Evolutionary conservation across 192 early-diverging fungal genomes (phyloP).

Genomic region (Entomortierella parvispora): DNA sequence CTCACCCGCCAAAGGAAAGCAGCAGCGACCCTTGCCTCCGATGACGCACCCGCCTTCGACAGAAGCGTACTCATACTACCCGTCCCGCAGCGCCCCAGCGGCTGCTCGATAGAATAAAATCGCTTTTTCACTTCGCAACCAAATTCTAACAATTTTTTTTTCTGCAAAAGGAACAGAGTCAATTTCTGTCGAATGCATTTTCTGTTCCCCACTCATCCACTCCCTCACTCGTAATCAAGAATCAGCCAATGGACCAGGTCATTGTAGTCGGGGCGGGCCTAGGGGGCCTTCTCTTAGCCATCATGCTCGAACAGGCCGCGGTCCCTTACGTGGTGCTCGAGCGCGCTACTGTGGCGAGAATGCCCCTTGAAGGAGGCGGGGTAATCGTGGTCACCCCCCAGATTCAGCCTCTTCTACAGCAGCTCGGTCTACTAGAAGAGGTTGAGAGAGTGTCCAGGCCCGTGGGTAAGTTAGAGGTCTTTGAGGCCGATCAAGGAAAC

Average conservation of each 20-base stretch:
- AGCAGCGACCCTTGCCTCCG: too few species aligned
- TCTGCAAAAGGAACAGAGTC: too few species aligned
- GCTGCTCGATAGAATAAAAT: too few species aligned
- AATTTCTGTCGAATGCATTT: too few species aligned
- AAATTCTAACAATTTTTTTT: too few species aligned
- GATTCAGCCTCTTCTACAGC: slow-evolving; percentile 28
- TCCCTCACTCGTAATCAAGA: background rate
- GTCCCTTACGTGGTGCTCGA: slow-evolving; percentile 21
- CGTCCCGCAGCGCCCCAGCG: too few species aligned
- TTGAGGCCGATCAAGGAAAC: slow-evolving; percentile 6
- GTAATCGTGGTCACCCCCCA: slow-evolving; percentile 29
- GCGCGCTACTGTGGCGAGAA: slow-evolving; percentile 10
- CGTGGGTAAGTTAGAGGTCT: slow-evolving; percentile 6
- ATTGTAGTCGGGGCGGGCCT: slow-evolving; percentile 33
- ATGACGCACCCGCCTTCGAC: too few species aligned
- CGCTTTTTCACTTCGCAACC: too few species aligned
- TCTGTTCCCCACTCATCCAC: background rate
- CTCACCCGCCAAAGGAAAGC: too few species aligned
- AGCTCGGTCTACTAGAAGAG: slow-evolving; percentile 15
- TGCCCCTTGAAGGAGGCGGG: slow-evolving; percentile 31
- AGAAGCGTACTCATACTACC: too few species aligned
- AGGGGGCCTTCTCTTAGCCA: slow-evolving; percentile 13
- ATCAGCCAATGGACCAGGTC: slow-evolving; percentile 18
- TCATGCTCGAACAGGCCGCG: slow-evolving; percentile 14
- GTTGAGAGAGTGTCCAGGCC: slow-evolving; percentile 10